Evolutionary conservation across 352 stramenopile species (phyloP).

Genomic region (Phytophthora cactorum): DNA sequence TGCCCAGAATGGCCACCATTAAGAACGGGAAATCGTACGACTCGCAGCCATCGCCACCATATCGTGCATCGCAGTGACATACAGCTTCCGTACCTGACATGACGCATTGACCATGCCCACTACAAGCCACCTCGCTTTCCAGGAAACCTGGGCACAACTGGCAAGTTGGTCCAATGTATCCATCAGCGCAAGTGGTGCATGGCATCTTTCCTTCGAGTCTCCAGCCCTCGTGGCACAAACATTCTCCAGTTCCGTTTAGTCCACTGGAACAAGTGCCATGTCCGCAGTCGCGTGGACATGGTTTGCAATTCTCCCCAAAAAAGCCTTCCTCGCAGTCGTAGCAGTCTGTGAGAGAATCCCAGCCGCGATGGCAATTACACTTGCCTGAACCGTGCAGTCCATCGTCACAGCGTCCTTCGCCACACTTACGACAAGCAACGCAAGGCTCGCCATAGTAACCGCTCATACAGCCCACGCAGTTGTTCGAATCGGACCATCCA

Average conservation of each 20-base stretch:
- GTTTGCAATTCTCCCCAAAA: conserved; percentile 73
- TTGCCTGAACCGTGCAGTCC: conserved; percentile 73
- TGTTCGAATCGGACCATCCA: conserved; percentile 89
- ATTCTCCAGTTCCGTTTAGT: conserved; percentile 78
- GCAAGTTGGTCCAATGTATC: conserved; percentile 78
- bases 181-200: conserved; percentile 77
- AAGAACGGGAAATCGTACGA: conserved; percentile 88
- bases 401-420: conserved; percentile 82
- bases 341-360: conserved; percentile 76
- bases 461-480: conserved; percentile 88
- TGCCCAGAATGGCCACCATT: conserved; percentile 82
- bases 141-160: conserved; percentile 75
- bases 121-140: conserved; percentile 76
- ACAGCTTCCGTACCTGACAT: conserved; percentile 57
- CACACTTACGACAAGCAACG: conserved; percentile 75
- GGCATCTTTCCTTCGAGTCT: conserved; percentile 62
- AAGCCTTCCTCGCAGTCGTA: conserved; percentile 87
- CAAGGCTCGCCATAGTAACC: conserved; percentile 84
- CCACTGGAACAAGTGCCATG: conserved; percentile 82
- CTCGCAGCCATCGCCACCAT: conserved; percentile 75
- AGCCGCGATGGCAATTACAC: conserved; percentile 85
- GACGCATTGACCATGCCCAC: conserved; percentile 71
- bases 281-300: conserved; percentile 74
- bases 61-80: conserved; percentile 78
- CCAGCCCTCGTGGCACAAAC: conserved; percentile 80